These are phyloP conservation scores for Suillus fuscotomentosus DNA, from an alignment of 768 basidiomycete genomes.

Conservation along the genomic window DNA sequence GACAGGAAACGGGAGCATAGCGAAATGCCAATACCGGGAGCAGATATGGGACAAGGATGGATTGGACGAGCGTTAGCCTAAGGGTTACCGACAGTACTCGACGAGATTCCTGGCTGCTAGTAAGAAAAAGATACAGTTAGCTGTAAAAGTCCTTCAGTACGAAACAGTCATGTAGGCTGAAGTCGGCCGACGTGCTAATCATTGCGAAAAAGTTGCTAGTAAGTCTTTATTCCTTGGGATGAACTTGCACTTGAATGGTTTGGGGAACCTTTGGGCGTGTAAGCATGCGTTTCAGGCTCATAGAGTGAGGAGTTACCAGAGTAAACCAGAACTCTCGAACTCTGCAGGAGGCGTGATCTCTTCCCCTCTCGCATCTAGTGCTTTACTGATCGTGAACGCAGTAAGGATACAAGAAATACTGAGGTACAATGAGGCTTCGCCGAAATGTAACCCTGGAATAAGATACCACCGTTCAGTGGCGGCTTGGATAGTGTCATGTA, in stretches of 20 bases:
- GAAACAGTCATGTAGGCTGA: not conserved
- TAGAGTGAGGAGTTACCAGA: not conserved
- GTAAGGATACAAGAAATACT: conserved; percentile 36
- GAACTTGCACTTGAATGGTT: conserved; percentile 1
- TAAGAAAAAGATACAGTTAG: not conserved
- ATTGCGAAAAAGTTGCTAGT: not conserved
- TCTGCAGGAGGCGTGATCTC: not conserved
- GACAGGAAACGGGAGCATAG: not conserved
- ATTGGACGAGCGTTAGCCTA: not conserved
- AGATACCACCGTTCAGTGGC: not conserved
- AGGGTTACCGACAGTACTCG: not conserved
- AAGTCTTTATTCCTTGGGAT: not conserved
- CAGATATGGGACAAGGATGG: not conserved
- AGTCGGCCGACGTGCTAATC: not conserved
- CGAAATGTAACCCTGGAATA: conserved; percentile 21
- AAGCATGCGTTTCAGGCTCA: not conserved
- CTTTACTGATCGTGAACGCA: conserved; percentile 37
- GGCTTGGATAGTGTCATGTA: not conserved
- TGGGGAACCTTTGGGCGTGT: not conserved
- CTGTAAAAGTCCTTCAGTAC: not conserved
- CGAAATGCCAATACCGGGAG: not conserved
- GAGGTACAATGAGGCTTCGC: conserved; percentile 34
- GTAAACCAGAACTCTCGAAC: not conserved
- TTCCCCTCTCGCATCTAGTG: conserved; percentile 19
- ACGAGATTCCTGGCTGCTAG: not conserved